Conservation (phyloP, 371 early-diverging fungal species). For the Mucor circinelloides region DNA sequence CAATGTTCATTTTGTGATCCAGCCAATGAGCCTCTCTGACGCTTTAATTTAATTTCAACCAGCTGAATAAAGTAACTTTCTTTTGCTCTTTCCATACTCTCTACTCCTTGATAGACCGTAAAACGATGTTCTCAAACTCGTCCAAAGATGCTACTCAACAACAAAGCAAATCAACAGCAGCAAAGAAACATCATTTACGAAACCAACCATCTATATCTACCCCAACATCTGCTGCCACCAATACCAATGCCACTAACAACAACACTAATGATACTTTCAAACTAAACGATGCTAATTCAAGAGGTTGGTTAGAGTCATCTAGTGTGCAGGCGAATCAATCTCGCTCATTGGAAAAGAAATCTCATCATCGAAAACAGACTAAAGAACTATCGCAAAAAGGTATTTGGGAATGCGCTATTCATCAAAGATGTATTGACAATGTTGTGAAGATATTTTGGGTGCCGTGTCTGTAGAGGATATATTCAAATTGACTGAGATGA, state of each 20-base stretch:
- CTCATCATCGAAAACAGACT: neutral
- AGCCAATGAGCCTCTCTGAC: neutral
- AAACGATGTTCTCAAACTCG: constrained; percentile 11
- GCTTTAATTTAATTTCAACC: neutral
- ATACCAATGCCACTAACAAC: neutral
- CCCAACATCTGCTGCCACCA: neutral
- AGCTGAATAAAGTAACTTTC: neutral
- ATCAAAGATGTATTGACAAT: neutral
- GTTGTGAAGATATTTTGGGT: constrained; percentile 29
- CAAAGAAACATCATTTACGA: neutral
- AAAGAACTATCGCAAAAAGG: constrained; percentile 19
- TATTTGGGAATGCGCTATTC: neutral
- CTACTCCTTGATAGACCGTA: neutral
- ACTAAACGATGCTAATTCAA: neutral
- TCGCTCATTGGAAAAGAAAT: constrained; percentile 21
- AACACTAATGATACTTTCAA: neutral
- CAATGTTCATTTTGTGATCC: neutral
- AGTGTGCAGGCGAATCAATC: constrained; percentile 17
- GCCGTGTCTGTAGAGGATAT: constrained; percentile 50
- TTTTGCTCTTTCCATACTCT: constrained; percentile 1
- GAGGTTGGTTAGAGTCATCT: constrained; percentile 25
- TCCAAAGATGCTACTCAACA: neutral
- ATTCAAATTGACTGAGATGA: constrained; percentile 39
- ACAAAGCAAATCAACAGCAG: neutral
- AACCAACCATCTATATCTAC: neutral